Evolutionary conservation across 495 filamentous ascomycete species (phyloP), one percentile per base, ranked within the genome.

Genomic region (Aspergillus diversus): DNA sequence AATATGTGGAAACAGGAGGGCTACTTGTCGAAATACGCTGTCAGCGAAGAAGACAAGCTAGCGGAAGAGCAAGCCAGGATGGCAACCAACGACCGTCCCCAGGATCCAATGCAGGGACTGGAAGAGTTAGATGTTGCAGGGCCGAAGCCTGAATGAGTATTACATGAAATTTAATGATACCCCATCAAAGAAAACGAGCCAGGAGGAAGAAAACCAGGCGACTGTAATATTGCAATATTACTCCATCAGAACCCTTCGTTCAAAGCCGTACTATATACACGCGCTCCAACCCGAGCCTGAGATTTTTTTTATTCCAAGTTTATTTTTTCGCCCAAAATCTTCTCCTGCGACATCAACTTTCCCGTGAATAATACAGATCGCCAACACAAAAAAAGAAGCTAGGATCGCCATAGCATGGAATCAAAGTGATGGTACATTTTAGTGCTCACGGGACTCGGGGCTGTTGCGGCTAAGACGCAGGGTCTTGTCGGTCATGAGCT

Each of bases 51-150:
- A 76, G 93, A 97, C 68, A 84, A 85, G 47, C 60, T 83, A 62
- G 90, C 87, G 32, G 75, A 84, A 2, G 86, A 91, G 49, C 77
- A 84, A 67, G 83, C 83, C 55, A 79, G 78, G 66, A 72, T 74
- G 67, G 81, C 73, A 31, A 65, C 77, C 66, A 76, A 77, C 68
- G 74, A 84, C 60, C 79, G 80, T 33, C 81, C 87, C 0, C 86
- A 90, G 64, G 94, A 98, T 77, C 92, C 95, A 7, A 98, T 97
- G 95, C 91, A 96, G 76, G 93, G 93, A 21, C 82, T 98, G 8
- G 93, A 97, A 73, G 91, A 92, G 46, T 81, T 97, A 55, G 95
- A 97, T 75, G 90, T 97, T 68, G 95, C 95, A 52, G 95, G 95
- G 34, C 95, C 95, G 16, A 92, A 92, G 71, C 90, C 87, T 35